These are phyloP conservation scores for Xylaria digitata DNA, from an alignment of 2,329 filamentous ascomycete species.

Conservation along the genomic window DNA sequence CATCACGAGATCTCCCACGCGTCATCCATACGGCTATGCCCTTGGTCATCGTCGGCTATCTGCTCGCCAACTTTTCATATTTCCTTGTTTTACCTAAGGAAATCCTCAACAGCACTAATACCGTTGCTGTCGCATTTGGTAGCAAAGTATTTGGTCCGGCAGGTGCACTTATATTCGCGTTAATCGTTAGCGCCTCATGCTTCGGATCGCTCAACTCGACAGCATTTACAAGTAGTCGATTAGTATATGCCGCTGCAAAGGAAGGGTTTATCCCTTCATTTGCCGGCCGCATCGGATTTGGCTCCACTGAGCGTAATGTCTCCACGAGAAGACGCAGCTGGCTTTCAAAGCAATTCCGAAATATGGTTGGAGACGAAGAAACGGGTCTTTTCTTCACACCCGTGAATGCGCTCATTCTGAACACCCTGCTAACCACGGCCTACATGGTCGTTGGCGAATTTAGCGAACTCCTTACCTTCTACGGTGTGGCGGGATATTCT, in stretches of 20 bases:
- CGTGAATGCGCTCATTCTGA: slow-evolving; percentile 89
- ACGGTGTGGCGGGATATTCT: slow-evolving; percentile 94
- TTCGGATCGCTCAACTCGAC: slow-evolving; percentile 95
- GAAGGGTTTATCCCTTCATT: slow-evolving; percentile 90
- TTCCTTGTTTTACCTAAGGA: slow-evolving; percentile 89
- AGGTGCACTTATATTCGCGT: slow-evolving; percentile 84
- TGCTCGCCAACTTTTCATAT: slow-evolving; percentile 92
- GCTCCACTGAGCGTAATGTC: slow-evolving; percentile 55
- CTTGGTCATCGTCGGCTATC: slow-evolving; percentile 88
- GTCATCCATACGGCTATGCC: slow-evolving; percentile 98
- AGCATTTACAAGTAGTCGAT: slow-evolving; percentile 89
- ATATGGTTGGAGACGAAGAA: slow-evolving; percentile 79
- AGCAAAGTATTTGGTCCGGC: slow-evolving; percentile 86
- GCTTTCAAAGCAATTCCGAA: slow-evolving; percentile 67
- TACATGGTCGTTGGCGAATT: slow-evolving; percentile 94
- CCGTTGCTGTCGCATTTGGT: slow-evolving; percentile 95
- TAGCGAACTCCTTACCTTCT: slow-evolving; percentile 91
- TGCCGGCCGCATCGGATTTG: slow-evolving; percentile 84
- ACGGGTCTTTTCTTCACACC: slow-evolving; percentile 91
- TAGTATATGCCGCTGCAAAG: slow-evolving; percentile 94
- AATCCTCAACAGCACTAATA: slow-evolving; percentile 88
- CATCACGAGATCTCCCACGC: slow-evolving; percentile 86
- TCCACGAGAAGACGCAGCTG: slow-evolving; percentile 65
- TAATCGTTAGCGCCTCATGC: slow-evolving; percentile 91
- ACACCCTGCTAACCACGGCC: slow-evolving; percentile 75